These are phyloP conservation scores for Dicorynia guianensis DNA, from an alignment of 306 rosid genomes.

Conservation along the genomic window DNA sequence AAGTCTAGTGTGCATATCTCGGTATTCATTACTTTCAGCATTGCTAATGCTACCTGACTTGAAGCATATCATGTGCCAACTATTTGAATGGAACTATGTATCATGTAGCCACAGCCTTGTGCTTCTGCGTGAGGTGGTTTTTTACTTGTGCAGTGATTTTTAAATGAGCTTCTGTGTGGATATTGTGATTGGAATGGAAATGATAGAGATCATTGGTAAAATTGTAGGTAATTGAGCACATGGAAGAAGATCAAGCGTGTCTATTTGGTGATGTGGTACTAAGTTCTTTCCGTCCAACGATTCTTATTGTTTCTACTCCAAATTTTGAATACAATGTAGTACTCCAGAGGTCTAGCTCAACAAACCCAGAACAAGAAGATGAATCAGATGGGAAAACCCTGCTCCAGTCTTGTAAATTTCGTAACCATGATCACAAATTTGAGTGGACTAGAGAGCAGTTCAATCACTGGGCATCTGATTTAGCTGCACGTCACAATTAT, in stretches of 20 bases:
- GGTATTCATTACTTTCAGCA: neutral
- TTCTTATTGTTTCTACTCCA: slow-evolving; percentile 94
- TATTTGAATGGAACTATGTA: slow-evolving; percentile 27
- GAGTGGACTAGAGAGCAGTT: slow-evolving; percentile 97
- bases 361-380: slow-evolving; percentile 69
- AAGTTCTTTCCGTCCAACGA: slow-evolving; percentile 69
- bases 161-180: neutral
- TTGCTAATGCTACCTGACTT: neutral
- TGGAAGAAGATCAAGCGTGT: slow-evolving; percentile 93
- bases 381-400: slow-evolving; percentile 72
- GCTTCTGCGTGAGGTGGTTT: slow-evolving; percentile 24
- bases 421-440: slow-evolving; percentile 94
- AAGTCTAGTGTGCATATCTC: neutral
- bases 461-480: slow-evolving; percentile 75
- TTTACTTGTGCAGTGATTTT: slow-evolving; percentile 12
- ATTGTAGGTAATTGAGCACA: slow-evolving; percentile 91
- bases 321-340: slow-evolving; percentile 90
- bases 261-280: slow-evolving; percentile 79
- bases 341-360: slow-evolving; percentile 67
- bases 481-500: slow-evolving; percentile 78
- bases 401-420: slow-evolving; percentile 72
- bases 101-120: slow-evolving; percentile 9
- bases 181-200: slow-evolving; percentile 23
- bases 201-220: slow-evolving; percentile 24
- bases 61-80: slow-evolving; percentile 15